Evolutionary conservation across 1,284 basidiomycete species (phyloP), one percentile per base, ranked within the genome.

Genomic region (Tetrapyrgos nigripes): DNA sequence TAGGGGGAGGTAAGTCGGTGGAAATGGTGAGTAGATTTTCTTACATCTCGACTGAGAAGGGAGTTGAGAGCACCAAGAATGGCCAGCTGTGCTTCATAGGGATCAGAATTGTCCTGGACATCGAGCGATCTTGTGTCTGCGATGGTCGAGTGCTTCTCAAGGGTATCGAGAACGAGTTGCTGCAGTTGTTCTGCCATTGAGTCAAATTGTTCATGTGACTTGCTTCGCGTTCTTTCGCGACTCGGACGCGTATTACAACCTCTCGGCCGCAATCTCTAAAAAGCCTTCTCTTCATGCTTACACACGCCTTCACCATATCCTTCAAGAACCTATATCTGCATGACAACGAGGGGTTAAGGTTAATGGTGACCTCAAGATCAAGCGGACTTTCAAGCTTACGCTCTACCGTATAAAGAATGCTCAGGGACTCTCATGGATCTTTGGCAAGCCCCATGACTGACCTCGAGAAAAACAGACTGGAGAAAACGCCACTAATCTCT

Each of bases 21-120:
- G 40, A 28, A 31, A n/a, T 26, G 40, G 57, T 47, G 33, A 29
- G 21, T 13, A 27, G 28, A 59, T 57, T 47, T 64, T 79, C 87
- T 63, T 71, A 93, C 95, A 70, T 97, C 92, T 73, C 92, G 91
- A 74, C 91, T 93, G 17, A 84, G 79, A 59, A 98, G 80, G 51
- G 93, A 96, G 76, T 96, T 96, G 62, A 98, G 80, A 6, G 92
- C 94, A 64, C 93, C 93, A 56, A 96, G 88, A 67, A 97, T 85
- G 56, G 82, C 81, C 65, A 89, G 88, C 78, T 97, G 95, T 51
- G 83, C 83, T 70, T 93, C 89, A 71, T 88, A 86, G 33, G 78
- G 79, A 27, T 76, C 71, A 27, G 80, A 78, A 66, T 89, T 80
- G 28, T 86, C 88, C n/a, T 90, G 88, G 57, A 94, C 77, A 29